These are phyloP conservation scores for Corchorus olitorius DNA, from an alignment of 345 rosid genomes.

Conservation along the genomic window DNA sequence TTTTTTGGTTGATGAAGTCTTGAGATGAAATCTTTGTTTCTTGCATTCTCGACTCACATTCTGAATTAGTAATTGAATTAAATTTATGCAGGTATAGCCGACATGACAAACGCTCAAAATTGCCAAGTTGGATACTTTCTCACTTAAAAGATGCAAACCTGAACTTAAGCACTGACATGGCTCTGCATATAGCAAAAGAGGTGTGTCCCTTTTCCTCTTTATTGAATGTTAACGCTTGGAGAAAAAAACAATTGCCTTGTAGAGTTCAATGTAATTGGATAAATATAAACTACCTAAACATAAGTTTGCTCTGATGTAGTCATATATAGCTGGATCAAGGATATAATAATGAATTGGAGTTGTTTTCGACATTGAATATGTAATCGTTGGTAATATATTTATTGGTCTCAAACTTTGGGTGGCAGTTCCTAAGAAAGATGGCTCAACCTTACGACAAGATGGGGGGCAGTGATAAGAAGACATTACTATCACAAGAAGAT, in stretches of 20 bases:
- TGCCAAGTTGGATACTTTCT: conserved; percentile 96
- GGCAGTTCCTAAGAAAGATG: conserved; percentile 91
- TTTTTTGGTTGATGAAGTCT: neutral
- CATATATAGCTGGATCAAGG: neutral
- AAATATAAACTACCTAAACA: neutral
- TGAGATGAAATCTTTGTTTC: neutral
- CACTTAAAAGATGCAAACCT: conserved; percentile 84
- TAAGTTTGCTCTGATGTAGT: neutral
- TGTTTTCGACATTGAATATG: neutral
- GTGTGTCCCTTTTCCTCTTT: conserved; percentile 30
- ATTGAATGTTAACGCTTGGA: neutral
- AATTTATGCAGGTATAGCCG: conserved; percentile 78
- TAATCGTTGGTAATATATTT: neutral
- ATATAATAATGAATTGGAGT: neutral
- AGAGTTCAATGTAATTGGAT: neutral
- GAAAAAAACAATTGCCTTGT: neutral
- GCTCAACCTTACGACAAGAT: conserved; percentile 93
- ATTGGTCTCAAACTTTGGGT: neutral
- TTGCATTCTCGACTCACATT: neutral
- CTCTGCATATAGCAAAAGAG: conserved; percentile 89
- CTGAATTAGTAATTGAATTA: neutral
- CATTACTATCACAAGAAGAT: conserved; percentile 85
- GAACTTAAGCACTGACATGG: conserved; percentile 99
- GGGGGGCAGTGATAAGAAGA: conserved; percentile 60
- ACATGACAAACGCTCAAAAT: conserved; percentile 92